A percentile compares a stretch with the other conserved stretches of the same genome.
These are phyloP conservation scores for Rhipidocladum racemiflorum DNA, from an alignment of 176 grass and related monocot genomes.

Conservation along the genomic window DNA sequence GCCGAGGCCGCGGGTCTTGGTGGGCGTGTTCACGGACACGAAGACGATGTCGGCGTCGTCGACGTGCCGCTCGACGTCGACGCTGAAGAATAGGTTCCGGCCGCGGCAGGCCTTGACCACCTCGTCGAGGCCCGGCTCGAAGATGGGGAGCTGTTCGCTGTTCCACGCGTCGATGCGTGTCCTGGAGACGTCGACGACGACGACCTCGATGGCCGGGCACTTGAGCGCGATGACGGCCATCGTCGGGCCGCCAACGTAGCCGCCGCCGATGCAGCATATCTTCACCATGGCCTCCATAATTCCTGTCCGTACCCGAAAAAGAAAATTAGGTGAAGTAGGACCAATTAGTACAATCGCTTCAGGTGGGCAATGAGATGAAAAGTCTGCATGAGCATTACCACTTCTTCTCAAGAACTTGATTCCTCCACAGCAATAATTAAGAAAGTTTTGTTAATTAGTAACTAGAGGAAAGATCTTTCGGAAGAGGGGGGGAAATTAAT, in stretches of 20 bases:
- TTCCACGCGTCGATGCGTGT: slow-evolving; percentile 58
- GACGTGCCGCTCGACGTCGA: slow-evolving; percentile 48
- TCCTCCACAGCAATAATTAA: too few species aligned
- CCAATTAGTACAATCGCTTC: too few species aligned
- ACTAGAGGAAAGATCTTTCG: too few species aligned
- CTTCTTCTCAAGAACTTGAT: too few species aligned
- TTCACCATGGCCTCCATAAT: slow-evolving; percentile 27
- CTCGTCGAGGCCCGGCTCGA: slow-evolving; percentile 51
- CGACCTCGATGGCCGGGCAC: slow-evolving; percentile 47
- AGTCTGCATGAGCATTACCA: too few species aligned
- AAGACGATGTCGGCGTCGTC: slow-evolving; percentile 55
- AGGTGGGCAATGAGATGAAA: too few species aligned
- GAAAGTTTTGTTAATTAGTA: too few species aligned
- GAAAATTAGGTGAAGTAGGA: neutral
- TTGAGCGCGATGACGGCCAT: slow-evolving; percentile 58
- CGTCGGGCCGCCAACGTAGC: slow-evolving; percentile 53
- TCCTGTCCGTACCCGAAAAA: neutral
- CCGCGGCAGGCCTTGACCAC: slow-evolving; percentile 48
- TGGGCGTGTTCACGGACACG: slow-evolving; percentile 63
- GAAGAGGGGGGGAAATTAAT: too few species aligned
- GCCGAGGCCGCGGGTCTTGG: slow-evolving; percentile 49
- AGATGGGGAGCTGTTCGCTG: slow-evolving; percentile 50
- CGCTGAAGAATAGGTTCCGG: slow-evolving; percentile 55
- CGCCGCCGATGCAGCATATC: slow-evolving; percentile 63
- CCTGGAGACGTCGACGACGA: slow-evolving; percentile 46